Evolutionary conservation across 2,329 filamentous ascomycete species (phyloP), one percentile per base, ranked within the genome.

Genomic region (Aspergillus sp.): DNA sequence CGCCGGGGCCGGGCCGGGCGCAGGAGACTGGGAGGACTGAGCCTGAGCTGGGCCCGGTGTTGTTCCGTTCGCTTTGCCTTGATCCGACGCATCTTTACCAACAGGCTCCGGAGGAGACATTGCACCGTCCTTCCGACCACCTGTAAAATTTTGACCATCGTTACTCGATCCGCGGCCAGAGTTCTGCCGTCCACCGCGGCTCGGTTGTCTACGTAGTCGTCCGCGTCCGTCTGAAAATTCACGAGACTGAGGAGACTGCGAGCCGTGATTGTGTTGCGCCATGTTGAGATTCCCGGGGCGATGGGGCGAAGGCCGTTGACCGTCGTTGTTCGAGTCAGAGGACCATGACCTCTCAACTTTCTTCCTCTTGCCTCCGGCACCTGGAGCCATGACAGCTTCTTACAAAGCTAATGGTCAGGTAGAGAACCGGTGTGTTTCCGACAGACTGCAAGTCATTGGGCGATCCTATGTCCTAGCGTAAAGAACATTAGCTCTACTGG

Each of bases 321-420:
- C 66, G 62, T 77, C 74, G 66, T 73, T 72, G 42, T 68, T 67
- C 44, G 72, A 73, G 58, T 80, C 76, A 53, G 73, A 72, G 42
- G 77, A 76, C 69, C 73, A 79, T 39, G 71, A 71, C 64, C 77
- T 70, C 55, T 80, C 78, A 53, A 66, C 69, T 68, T 77, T 71
- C 77, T 86, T 86, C 61, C 84, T 78, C 77, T 87, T 87, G 53
- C 76, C 74, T 62, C 74, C 74, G 55, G 72, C 72, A 62, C 71
- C 72, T 63, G 79, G 81, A 71, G 81, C 76, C 83, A 85, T 85
- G 69, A 62, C 69, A 64, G 66, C 66, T 65, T 50, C 50, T 38
- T 60, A 58, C 60, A 62, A 59, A 64, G 51, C 66, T 64, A 64
- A 61, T 55, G 64, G 62, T 68, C 63, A 66, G 64, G 64, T 59